phyloP scores from a whole-genome alignment of 495 filamentous ascomycete genomes.

The Penicillium nucicola region DNA sequence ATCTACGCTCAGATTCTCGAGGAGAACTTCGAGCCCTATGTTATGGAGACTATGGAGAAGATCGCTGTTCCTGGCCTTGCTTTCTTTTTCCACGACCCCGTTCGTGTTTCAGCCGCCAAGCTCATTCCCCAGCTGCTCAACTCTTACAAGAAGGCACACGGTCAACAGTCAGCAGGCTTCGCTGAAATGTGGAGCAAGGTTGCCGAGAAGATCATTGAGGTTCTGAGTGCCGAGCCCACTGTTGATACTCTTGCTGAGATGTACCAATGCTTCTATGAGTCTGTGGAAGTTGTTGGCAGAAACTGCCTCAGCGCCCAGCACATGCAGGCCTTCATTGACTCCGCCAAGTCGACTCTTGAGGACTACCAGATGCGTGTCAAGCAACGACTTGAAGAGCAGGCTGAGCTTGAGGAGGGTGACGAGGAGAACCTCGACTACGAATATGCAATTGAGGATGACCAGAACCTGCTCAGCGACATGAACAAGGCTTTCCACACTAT shows the following conservation, averaged over 20 bases:
- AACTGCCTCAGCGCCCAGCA: constrained; percentile 71
- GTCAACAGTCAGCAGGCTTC: constrained; percentile 69
- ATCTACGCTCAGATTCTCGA: constrained; percentile 96
- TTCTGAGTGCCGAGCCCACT: constrained; percentile 89
- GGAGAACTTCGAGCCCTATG: constrained; percentile 87
- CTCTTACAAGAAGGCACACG: constrained; percentile 88
- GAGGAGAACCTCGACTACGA: constrained; percentile 65
- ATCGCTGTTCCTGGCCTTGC: constrained; percentile 90
- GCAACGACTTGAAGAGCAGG: constrained; percentile 72
- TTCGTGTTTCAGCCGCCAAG: constrained; percentile 92
- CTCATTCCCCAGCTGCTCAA: constrained; percentile 92
- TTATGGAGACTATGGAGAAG: constrained; percentile 90
- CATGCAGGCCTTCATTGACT: constrained; percentile 83
- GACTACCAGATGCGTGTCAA: constrained; percentile 88
- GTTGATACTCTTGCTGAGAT: constrained; percentile 97
- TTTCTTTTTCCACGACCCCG: constrained; percentile 99
- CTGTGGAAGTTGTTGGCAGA: constrained; percentile 88
- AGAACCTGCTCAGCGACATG: constrained; percentile 96
- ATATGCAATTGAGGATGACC: constrained; percentile 95
- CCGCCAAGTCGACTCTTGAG: constrained; percentile 75
- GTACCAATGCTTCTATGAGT: constrained; percentile 99
- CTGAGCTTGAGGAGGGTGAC: constrained; percentile 75
- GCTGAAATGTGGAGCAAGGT: constrained; percentile 79
- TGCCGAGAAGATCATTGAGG: constrained; percentile 86
- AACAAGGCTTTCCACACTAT: constrained; percentile 99